Conservation (phyloP, 371 early-diverging fungal species). For the Saksenaea vasiformis region DNA sequence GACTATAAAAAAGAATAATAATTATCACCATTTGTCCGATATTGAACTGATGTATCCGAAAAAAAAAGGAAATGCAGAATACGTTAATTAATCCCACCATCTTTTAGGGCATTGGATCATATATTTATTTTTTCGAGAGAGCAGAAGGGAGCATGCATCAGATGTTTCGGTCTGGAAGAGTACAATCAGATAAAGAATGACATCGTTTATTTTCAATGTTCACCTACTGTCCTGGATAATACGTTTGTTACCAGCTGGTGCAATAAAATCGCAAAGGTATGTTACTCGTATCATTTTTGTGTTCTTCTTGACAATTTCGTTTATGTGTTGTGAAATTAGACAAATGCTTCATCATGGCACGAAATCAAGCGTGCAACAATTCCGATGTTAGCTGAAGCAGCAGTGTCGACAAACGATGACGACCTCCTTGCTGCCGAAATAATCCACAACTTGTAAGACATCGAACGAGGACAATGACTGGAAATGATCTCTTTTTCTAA, state of each 20-base stretch:
- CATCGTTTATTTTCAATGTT: not conserved
- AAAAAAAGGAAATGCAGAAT: not conserved
- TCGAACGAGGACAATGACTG: not conserved
- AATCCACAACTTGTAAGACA: not conserved
- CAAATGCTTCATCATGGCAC: not conserved
- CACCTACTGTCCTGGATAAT: not conserved
- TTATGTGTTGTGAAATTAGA: not conserved
- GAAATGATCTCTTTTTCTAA: not conserved
- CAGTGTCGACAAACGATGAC: not conserved
- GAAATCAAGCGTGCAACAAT: not conserved
- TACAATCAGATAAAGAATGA: not conserved
- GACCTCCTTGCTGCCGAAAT: conserved; percentile 7
- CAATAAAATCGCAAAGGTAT: not conserved
- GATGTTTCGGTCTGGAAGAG: not conserved
- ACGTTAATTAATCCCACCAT: not conserved
- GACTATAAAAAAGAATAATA: not conserved
- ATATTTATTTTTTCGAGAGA: not conserved
- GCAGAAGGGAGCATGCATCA: not conserved
- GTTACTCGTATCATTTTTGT: not conserved
- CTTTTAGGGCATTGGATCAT: not conserved
- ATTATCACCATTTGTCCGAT: not conserved
- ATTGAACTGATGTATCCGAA: not conserved
- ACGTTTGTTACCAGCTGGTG: not conserved
- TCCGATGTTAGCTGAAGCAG: not conserved
- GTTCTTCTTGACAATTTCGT: not conserved